These are phyloP conservation scores for Thelonectria olida DNA, from an alignment of 2,329 filamentous ascomycete species.

Conservation along the genomic window DNA sequence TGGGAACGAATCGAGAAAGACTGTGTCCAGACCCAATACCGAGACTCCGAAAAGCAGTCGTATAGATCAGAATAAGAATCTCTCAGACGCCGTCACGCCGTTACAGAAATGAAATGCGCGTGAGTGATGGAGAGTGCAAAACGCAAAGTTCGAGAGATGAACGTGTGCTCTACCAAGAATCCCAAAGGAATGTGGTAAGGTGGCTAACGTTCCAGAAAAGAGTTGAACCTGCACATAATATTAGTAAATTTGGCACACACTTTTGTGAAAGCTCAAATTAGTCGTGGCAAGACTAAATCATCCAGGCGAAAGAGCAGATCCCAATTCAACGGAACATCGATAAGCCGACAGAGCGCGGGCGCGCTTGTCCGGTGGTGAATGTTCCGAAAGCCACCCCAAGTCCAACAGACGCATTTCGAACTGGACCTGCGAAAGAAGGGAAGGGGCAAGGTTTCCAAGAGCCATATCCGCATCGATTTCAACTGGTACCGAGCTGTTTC, in stretches of 20 bases:
- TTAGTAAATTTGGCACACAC: conserved; percentile 32
- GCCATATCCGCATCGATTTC: too few relatives aligned
- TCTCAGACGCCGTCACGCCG: conserved; percentile 54
- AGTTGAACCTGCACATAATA: conserved; percentile 49
- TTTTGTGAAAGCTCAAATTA: neutral
- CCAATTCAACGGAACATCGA: neutral
- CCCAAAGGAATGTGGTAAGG: conserved; percentile 52
- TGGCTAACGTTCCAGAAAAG: conserved; percentile 52
- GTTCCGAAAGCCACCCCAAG: too few relatives aligned
- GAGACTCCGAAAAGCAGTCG: conserved; percentile 50
- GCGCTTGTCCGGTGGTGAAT: too few relatives aligned
- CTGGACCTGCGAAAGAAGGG: too few relatives aligned
- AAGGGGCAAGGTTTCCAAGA: too few relatives aligned
- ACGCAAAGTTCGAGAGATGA: conserved; percentile 42
- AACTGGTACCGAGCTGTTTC: too few relatives aligned
- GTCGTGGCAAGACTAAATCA: neutral
- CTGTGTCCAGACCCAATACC: conserved; percentile 48
- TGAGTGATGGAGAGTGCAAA: conserved; percentile 38
- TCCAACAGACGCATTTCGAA: too few relatives aligned
- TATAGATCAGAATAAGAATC: conserved; percentile 47
- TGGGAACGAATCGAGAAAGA: conserved; percentile 47
- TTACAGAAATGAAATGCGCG: conserved; percentile 46
- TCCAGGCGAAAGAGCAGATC: neutral
- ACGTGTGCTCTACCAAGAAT: conserved; percentile 50
- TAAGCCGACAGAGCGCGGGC: neutral